phyloP scores from a whole-genome alignment of 2,329 filamentous ascomycete species.

The Fusarium protoensiforme region DNA sequence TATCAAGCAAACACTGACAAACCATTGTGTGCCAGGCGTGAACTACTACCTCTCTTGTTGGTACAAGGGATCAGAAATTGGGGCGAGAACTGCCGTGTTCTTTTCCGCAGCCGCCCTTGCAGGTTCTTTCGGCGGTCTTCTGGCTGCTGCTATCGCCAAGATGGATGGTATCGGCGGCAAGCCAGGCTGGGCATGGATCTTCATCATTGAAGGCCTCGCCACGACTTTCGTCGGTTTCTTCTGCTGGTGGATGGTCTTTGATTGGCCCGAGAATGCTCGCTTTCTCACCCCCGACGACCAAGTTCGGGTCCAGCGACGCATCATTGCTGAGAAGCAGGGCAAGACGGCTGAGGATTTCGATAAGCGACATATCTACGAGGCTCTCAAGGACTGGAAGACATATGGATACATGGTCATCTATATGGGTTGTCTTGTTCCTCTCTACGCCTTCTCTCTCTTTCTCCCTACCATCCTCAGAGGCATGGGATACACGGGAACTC shows the following conservation, averaged over 20 bases:
- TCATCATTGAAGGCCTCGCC: constrained; percentile 74
- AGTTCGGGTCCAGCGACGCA: constrained; percentile 72
- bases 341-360: constrained; percentile 77
- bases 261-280: constrained; percentile 79
- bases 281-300: constrained; percentile 77
- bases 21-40: constrained; percentile 52
- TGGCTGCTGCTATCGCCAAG: constrained; percentile 74
- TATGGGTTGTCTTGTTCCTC: constrained; percentile 59
- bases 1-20: not conserved
- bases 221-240: constrained; percentile 73
- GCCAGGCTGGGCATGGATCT: constrained; percentile 70
- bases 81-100: constrained; percentile 77
- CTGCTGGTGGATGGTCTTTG: constrained; percentile 79
- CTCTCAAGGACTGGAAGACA: constrained; percentile 83
- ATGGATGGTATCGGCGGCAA: constrained; percentile 70
- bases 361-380: constrained; percentile 75
- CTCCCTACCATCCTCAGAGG: constrained; percentile 65
- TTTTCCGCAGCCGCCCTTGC: constrained; percentile 83
- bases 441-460: constrained; percentile 67
- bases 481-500: constrained; percentile 49
- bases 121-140: constrained; percentile 77
- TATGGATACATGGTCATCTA: constrained; percentile 60
- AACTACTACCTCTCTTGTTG: constrained; percentile 79
- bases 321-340: constrained; percentile 75
- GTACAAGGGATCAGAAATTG: constrained; percentile 82